phyloP scores from a whole-genome alignment of 2,329 filamentous ascomycete species.

The Fusarium beomiforme region DNA sequence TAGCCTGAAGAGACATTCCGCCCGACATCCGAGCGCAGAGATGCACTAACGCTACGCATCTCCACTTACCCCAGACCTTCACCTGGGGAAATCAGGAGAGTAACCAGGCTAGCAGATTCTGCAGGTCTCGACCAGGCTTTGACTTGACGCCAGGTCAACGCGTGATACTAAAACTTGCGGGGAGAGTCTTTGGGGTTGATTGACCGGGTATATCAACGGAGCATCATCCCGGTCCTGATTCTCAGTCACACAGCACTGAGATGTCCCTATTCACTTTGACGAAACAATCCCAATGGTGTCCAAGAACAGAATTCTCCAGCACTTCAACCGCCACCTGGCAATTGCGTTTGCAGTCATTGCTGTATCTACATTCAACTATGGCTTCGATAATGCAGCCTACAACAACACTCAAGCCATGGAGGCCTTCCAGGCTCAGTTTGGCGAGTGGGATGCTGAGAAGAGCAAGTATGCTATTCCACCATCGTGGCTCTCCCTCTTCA shows the following conservation, averaged over 20 bases:
- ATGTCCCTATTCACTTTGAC: background rate
- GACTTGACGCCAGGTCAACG: background rate
- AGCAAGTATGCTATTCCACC: slow-evolving; percentile 44
- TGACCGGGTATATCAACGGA: background rate
- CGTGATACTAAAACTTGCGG: background rate
- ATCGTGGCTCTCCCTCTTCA: slow-evolving; percentile 49
- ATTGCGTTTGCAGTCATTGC: slow-evolving; percentile 44
- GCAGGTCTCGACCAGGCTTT: background rate
- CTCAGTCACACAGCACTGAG: too few relatives aligned
- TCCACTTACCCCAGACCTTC: slow-evolving; percentile 13
- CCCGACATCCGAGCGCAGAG: slow-evolving; percentile 16
- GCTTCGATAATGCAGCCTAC: slow-evolving; percentile 53
- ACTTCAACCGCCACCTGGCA: slow-evolving; percentile 37
- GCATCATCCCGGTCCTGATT: background rate
- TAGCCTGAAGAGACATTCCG: background rate
- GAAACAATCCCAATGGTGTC: background rate
- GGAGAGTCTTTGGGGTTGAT: background rate
- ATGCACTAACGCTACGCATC: background rate
- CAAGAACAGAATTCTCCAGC: slow-evolving; percentile 18
- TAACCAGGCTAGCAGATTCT: background rate
- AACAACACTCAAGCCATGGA: slow-evolving; percentile 50
- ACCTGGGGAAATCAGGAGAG: slow-evolving; percentile 11
- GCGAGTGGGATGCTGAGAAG: slow-evolving; percentile 38
- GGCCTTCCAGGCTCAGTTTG: slow-evolving; percentile 49
- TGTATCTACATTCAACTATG: slow-evolving; percentile 52